Conservation (phyloP, 2,329 filamentous ascomycete genomes). For the Aspergillus viridinutans region DNA sequence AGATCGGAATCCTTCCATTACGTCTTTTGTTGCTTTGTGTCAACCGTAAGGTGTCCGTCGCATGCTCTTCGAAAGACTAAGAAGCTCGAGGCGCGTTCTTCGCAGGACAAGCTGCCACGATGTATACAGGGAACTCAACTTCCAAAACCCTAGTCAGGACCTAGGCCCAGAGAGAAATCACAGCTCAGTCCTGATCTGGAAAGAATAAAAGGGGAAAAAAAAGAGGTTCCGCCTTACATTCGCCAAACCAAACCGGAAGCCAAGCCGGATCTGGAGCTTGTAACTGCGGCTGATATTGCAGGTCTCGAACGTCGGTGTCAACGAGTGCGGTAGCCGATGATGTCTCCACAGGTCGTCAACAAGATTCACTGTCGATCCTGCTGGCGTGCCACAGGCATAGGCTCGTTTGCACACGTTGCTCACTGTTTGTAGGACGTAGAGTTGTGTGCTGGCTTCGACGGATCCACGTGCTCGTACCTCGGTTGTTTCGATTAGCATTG, state of each 20-base stretch:
- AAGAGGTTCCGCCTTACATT: slow-evolving; percentile 4
- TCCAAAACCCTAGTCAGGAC: slow-evolving; percentile 8
- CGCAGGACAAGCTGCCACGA: slow-evolving; percentile 1
- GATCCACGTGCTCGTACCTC: slow-evolving; percentile 7
- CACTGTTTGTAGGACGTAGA: slow-evolving; percentile 15
- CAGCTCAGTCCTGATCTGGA: too few relatives aligned
- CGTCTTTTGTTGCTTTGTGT: too few relatives aligned
- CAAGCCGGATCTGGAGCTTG: slow-evolving; percentile 10
- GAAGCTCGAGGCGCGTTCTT: too few relatives aligned
- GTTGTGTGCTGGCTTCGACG: slow-evolving; percentile 3
- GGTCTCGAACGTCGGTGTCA: slow-evolving; percentile 14
- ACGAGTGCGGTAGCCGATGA: slow-evolving; percentile 5
- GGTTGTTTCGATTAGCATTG: slow-evolving; percentile 18
- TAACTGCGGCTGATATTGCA: slow-evolving; percentile 16
- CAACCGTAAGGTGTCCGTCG: too few relatives aligned
- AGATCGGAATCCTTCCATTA: too few relatives aligned
- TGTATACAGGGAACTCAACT: slow-evolving; percentile 13
- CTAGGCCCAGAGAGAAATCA: background rate
- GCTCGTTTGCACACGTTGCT: slow-evolving; percentile 6
- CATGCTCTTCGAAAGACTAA: too few relatives aligned
- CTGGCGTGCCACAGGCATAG: too few relatives aligned
- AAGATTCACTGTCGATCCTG: background rate
- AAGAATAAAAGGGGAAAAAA: background rate
- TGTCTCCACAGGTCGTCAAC: background rate
- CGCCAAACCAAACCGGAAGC: slow-evolving; percentile 5